phyloP scores from a whole-genome alignment of 1,139 yeast genomes.

The Lodderomyces elongisporus region DNA sequence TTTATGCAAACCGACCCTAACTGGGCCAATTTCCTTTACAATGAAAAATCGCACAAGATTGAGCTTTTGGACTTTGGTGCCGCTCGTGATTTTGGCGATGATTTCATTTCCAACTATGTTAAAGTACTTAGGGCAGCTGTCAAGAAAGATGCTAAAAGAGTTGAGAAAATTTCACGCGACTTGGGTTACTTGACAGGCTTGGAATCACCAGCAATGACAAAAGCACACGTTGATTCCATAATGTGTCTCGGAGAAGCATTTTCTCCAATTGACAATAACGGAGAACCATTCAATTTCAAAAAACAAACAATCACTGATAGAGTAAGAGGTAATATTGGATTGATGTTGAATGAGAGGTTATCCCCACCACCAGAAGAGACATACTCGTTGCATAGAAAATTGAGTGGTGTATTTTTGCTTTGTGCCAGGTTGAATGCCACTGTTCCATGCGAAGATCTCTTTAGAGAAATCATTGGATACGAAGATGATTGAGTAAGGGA shows the following conservation, averaged over 20 bases:
- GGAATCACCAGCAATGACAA: constrained; percentile 81
- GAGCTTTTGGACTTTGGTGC: constrained; percentile 96
- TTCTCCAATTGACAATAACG: constrained; percentile 46
- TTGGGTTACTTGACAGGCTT: constrained; percentile 90
- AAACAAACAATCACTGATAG: constrained; percentile 91
- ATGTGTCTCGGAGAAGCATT: constrained; percentile 93
- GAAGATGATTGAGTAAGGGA: constrained; percentile 13
- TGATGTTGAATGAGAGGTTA: constrained; percentile 86
- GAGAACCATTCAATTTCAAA: constrained; percentile 61
- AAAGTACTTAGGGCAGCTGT: constrained; percentile 75
- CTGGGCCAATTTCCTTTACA: constrained; percentile 96
- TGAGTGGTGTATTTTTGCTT: constrained; percentile 87
- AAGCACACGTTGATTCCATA: constrained; percentile 89
- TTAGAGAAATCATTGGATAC: constrained; percentile 65
- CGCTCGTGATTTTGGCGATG: constrained; percentile 65
- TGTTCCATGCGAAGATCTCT: constrained; percentile 77
- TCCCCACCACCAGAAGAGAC: constrained; percentile 99
- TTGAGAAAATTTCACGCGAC: constrained; percentile 60
- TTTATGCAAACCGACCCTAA: constrained; percentile 99
- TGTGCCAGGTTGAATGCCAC: constrained; percentile 83
- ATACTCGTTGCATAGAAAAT: constrained; percentile 86
- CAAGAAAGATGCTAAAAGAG: constrained; percentile 57
- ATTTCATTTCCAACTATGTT: constrained; percentile 67
- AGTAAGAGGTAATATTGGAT: constrained; percentile 75
- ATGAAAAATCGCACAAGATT: constrained; percentile 56